Evolutionary conservation across 306 rosid species (phyloP).

Genomic region (Cucurbita moschata): DNA sequence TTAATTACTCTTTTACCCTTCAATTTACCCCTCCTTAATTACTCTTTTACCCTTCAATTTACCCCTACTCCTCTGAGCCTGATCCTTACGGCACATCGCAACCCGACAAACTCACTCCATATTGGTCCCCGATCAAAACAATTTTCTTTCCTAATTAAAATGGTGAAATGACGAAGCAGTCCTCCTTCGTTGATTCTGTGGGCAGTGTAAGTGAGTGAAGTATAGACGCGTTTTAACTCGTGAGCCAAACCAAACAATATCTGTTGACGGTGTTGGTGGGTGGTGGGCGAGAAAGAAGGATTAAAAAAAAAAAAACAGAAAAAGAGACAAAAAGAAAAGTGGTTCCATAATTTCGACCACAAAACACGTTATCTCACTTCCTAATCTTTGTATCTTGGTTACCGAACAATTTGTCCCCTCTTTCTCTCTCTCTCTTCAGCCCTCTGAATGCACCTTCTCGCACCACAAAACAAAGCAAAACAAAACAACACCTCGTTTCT

Average conservation of each 20-base stretch:
- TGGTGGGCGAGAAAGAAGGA: neutral
- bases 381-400: neutral
- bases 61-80: neutral
- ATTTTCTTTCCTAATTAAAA: neutral
- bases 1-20: neutral
- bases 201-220: too few relatives aligned
- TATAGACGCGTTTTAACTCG: too few relatives aligned
- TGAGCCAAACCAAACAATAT: too few relatives aligned
- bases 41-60: neutral
- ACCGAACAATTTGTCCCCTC: neutral
- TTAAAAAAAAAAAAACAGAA: neutral
- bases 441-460: neutral
- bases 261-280: too few relatives aligned
- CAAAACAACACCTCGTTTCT: neutral
- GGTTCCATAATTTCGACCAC: neutral
- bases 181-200: neutral
- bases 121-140: neutral
- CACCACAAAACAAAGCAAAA: neutral
- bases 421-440: neutral
- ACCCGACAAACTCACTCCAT: neutral
- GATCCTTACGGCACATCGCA: neutral
- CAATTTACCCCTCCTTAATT: neutral
- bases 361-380: conserved; percentile 1
- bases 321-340: neutral
- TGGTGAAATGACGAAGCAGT: neutral